Conservation (phyloP, 768 basidiomycete genomes). For the Leccinellum albellum region DNA sequence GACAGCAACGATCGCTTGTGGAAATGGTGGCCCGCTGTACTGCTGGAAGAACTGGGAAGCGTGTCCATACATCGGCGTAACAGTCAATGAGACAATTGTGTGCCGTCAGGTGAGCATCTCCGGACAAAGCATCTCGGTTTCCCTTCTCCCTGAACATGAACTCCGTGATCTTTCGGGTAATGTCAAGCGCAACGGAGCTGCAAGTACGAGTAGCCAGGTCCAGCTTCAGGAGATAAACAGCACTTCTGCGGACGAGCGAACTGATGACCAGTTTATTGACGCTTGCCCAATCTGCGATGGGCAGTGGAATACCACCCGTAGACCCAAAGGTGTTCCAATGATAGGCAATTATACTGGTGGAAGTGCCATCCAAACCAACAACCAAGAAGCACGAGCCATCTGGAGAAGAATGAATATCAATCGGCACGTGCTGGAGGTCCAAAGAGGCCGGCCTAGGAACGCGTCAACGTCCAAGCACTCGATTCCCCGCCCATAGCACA, state of each 20-base stretch:
- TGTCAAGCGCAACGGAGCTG: constrained; percentile 46
- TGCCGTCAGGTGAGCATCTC: constrained; percentile 20
- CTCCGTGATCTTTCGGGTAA: constrained; percentile 54
- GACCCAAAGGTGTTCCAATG: constrained; percentile 62
- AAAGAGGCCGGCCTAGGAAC: constrained; percentile 43
- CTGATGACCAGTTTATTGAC: constrained; percentile 34
- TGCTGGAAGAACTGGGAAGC: constrained; percentile 55
- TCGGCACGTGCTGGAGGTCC: constrained; percentile 35
- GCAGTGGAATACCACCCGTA: constrained; percentile 38
- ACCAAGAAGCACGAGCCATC: constrained; percentile 53
- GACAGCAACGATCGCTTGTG: constrained; percentile 28
- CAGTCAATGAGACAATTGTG: constrained; percentile 55
- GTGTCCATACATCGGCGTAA: constrained; percentile 54
- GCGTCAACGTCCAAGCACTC: not conserved
- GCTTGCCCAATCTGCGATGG: constrained; percentile 27
- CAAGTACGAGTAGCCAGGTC: constrained; percentile 32
- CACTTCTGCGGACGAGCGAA: constrained; percentile 41
- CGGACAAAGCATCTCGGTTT: constrained; percentile 16
- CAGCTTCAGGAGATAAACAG: constrained; percentile 43
- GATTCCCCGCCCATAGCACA: not conserved
- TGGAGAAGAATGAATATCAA: constrained; percentile 42
- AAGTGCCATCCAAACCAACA: constrained; percentile 21
- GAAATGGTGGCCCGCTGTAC: constrained; percentile 43
- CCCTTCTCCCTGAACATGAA: constrained; percentile 52
- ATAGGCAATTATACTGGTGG: constrained; percentile 34